phyloP scores from a whole-genome alignment of 805 yeast species.

The Candida verbasci region DNA sequence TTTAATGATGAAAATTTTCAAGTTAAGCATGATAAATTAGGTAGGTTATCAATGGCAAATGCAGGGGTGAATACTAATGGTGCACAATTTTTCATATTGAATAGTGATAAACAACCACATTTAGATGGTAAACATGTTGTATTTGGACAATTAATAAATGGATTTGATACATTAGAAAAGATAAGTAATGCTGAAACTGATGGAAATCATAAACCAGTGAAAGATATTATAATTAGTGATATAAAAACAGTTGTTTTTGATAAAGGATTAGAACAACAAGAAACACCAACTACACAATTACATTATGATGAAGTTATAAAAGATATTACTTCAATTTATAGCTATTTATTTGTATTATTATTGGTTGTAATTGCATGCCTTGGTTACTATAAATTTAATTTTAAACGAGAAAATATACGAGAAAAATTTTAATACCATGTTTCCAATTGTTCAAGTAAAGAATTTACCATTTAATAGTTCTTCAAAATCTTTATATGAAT shows the following conservation, averaged over 20 bases:
- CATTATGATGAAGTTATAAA: not conserved
- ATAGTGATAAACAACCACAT: conserved; percentile 17
- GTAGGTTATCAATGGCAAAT: conserved; percentile 88
- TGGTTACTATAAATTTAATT: not conserved
- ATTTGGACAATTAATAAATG: conserved; percentile 87
- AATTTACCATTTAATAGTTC: conserved; percentile 53
- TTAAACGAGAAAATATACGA: conserved; percentile 3
- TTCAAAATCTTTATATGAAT: conserved; percentile 42
- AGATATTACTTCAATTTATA: conserved; percentile 1
- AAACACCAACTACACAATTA: not conserved
- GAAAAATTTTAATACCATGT: conserved; percentile 5
- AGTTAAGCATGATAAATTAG: conserved; percentile 68
- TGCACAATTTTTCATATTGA: conserved; percentile 42
- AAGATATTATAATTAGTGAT: conserved; percentile 12
- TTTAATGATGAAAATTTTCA: conserved; percentile 57
- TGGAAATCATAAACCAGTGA: conserved; percentile 14
- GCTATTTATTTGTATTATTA: conserved; percentile 1
- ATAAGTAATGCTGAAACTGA: conserved; percentile 12
- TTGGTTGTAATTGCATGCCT: not conserved
- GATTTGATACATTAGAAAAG: conserved; percentile 71
- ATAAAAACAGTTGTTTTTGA: conserved; percentile 4
- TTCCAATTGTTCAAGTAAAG: conserved; percentile 49
- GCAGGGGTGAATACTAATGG: conserved; percentile 45
- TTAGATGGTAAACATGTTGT: conserved; percentile 94
- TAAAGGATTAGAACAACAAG: not conserved